Percentiles rank a stretch among this genome's conserved stretches.
Evolutionary conservation across 495 filamentous ascomycete species (phyloP).

Genomic region (Aspergillus mulundensis): DNA sequence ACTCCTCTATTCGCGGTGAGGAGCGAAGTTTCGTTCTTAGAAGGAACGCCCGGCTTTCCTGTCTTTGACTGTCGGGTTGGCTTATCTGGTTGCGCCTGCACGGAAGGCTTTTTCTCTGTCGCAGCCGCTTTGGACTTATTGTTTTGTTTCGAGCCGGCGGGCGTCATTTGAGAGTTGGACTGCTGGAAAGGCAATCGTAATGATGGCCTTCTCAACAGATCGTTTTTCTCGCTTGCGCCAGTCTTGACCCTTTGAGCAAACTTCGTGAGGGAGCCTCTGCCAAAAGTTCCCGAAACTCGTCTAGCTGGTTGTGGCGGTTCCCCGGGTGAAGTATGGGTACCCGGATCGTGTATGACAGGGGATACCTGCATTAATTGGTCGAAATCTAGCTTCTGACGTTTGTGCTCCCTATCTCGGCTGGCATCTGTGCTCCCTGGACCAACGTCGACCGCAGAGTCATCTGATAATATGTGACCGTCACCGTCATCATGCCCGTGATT

Average conservation of each 20-base stretch:
- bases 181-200: conserved; percentile 17
- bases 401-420: neutral
- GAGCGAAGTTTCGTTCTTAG: conserved; percentile 10
- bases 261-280: conserved; percentile 30
- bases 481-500: neutral
- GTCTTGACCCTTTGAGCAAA: conserved; percentile 37
- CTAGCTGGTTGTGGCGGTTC: neutral
- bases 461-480: neutral
- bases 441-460: neutral
- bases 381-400: neutral
- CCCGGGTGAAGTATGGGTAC: neutral
- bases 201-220: conserved; percentile 22
- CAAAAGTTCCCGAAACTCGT: conserved; percentile 8
- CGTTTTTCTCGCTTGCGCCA: conserved; percentile 22
- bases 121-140: conserved; percentile 20
- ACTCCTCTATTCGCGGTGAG: conserved; percentile 35
- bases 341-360: neutral
- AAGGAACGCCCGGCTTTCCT: conserved; percentile 6
- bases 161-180: conserved; percentile 12
- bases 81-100: conserved; percentile 14
- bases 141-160: conserved; percentile 4
- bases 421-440: neutral
- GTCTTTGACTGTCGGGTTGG: conserved; percentile 11
- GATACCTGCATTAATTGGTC: neutral
- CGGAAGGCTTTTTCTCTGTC: conserved; percentile 21